These are phyloP conservation scores for Voacanga thouarsii DNA, from an alignment of 257 asterid genomes.

Conservation along the genomic window DNA sequence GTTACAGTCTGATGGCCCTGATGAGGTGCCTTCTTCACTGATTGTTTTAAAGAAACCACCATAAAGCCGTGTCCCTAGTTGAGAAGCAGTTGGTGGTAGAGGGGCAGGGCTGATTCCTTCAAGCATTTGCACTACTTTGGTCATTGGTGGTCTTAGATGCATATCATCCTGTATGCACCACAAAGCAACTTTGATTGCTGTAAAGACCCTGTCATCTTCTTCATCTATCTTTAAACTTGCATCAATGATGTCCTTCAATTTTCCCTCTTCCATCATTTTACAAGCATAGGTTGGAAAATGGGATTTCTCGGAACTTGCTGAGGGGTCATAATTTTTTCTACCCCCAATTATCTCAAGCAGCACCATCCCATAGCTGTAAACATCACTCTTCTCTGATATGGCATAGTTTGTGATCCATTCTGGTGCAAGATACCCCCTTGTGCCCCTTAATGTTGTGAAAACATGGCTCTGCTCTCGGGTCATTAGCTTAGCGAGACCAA, in stretches of 20 bases:
- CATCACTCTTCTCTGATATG: conserved; percentile 93
- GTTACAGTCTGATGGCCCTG: conserved; percentile 82
- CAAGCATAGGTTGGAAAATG: conserved; percentile 85
- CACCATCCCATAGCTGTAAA: conserved; percentile 90
- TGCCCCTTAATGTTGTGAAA: conserved; percentile 81
- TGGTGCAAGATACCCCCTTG: conserved; percentile 91
- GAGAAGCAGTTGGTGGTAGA: conserved; percentile 64
- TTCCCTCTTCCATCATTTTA: conserved; percentile 90
- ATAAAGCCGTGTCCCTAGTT: conserved; percentile 60
- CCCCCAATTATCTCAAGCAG: conserved; percentile 91
- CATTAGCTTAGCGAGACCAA: conserved; percentile 93
- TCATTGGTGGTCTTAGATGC: conserved; percentile 81
- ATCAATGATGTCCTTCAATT: conserved; percentile 61
- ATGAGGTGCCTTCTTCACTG: conserved; percentile 71
- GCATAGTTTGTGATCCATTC: conserved; percentile 97
- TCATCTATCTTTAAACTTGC: conserved; percentile 44
- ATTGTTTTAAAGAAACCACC: conserved; percentile 53
- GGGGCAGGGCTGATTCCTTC: conserved; percentile 79
- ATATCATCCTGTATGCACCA: conserved; percentile 98
- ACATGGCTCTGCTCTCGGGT: conserved; percentile 79
- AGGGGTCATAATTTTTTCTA: conserved; percentile 63
- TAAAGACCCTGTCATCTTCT: conserved; percentile 62
- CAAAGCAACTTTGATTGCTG: conserved; percentile 70
- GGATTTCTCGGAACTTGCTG: conserved; percentile 59
- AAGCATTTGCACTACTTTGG: conserved; percentile 90